These are phyloP conservation scores for Brassica nigra DNA, from an alignment of 345 rosid genomes.

Conservation along the genomic window DNA sequence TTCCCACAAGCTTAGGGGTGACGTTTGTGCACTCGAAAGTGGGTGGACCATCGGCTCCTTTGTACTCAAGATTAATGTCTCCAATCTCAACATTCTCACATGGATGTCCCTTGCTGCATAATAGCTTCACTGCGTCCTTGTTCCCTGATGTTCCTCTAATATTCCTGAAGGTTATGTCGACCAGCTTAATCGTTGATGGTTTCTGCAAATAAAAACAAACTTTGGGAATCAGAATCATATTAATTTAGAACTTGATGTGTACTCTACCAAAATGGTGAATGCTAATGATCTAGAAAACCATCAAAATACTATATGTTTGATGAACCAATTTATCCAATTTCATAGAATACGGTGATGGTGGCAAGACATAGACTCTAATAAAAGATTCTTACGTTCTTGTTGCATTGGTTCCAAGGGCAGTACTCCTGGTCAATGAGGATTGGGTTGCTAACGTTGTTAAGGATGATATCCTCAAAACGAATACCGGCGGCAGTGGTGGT, in stretches of 20 bases:
- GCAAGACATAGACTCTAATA: neutral
- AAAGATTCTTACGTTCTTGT: slow-evolving; percentile 16
- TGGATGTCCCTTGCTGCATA: slow-evolving; percentile 52
- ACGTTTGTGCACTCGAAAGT: slow-evolving; percentile 45
- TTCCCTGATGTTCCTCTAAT: slow-evolving; percentile 53
- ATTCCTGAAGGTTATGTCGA: slow-evolving; percentile 50
- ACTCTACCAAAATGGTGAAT: neutral
- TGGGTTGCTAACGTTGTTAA: slow-evolving; percentile 34
- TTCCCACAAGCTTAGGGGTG: slow-evolving; percentile 40
- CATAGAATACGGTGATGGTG: too few species aligned
- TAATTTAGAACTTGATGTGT: neutral
- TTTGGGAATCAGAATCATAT: neutral
- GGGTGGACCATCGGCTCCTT: slow-evolving; percentile 38
- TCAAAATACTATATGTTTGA: slow-evolving; percentile 1
- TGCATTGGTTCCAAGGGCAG: slow-evolving; percentile 44
- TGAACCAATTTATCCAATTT: too few species aligned
- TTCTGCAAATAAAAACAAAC: slow-evolving; percentile 15
- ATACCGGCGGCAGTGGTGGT: slow-evolving; percentile 34
- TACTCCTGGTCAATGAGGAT: slow-evolving; percentile 43
- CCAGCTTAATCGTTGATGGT: slow-evolving; percentile 54
- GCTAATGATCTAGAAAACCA: neutral
- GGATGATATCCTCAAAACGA: slow-evolving; percentile 30
- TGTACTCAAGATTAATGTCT: slow-evolving; percentile 44
- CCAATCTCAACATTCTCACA: slow-evolving; percentile 45
- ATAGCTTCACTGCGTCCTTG: slow-evolving; percentile 46